Conservation (phyloP, 257 asterid genomes). For the Solanum rostratum region DNA sequence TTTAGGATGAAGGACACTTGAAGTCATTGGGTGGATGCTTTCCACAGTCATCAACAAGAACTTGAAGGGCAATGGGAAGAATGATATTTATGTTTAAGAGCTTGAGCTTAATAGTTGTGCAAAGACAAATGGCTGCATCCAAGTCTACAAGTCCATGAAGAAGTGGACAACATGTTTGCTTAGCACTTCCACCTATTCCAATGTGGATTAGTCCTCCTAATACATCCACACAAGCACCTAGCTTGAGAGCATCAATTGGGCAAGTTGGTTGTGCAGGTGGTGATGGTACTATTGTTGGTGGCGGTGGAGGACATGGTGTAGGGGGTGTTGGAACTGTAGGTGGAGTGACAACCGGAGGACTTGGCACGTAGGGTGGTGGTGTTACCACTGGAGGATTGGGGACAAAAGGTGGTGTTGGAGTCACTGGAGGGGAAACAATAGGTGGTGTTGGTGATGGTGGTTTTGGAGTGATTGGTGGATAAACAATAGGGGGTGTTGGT, state of each 20-base stretch:
- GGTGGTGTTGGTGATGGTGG: constrained; percentile 2
- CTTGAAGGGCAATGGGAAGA: constrained; percentile 53
- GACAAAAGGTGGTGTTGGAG: not conserved
- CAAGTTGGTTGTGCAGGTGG: constrained; percentile 25
- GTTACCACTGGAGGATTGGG: not conserved
- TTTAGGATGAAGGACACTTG: constrained; percentile 40
- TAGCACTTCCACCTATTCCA: constrained; percentile 39
- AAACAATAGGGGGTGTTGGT: constrained; percentile 1
- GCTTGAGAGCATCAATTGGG: constrained; percentile 44
- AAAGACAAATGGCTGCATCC: constrained; percentile 52
- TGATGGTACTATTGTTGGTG: constrained; percentile 3
- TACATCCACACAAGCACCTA: constrained; percentile 14
- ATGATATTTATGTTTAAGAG: constrained; percentile 42
- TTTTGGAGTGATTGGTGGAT: not conserved
- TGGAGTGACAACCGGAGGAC: constrained; percentile 12
- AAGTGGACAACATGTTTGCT: constrained; percentile 30
- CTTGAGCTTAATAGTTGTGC: constrained; percentile 56
- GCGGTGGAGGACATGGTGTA: constrained; percentile 11
- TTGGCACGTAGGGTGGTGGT: constrained; percentile 4
- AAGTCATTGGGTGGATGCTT: constrained; percentile 52
- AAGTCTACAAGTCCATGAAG: constrained; percentile 11
- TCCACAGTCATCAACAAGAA: constrained; percentile 53
- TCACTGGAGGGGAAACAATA: not conserved
- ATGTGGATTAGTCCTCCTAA: constrained; percentile 44
- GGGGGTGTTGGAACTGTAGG: constrained; percentile 3